Evolutionary conservation across 2,329 filamentous ascomycete species (phyloP).

Genomic region (Aspergillaceae sp.): DNA sequence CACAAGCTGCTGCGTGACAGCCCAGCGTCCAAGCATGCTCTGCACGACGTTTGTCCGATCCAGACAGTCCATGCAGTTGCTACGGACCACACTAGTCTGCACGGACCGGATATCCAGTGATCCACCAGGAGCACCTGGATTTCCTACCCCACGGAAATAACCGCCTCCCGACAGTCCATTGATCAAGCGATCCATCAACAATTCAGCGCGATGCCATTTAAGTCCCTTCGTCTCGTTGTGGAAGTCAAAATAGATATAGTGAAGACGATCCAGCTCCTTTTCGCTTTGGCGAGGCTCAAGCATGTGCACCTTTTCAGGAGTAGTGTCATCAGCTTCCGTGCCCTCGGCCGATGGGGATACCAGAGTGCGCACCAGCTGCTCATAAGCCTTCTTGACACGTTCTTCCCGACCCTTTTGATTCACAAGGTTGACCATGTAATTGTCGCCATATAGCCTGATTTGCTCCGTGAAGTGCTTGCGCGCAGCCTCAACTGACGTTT

Average conservation of each 20-base stretch:
- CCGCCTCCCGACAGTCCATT: constrained; percentile 68
- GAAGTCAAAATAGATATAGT: constrained; percentile 98
- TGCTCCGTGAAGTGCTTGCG: constrained; percentile 88
- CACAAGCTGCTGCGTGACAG: constrained; percentile 77
- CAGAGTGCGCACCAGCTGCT: constrained; percentile 73
- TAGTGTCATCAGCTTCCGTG: constrained; percentile 55
- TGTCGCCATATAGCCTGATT: constrained; percentile 86
- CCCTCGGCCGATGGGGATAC: constrained; percentile 60
- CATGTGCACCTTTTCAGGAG: constrained; percentile 70
- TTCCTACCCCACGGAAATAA: constrained; percentile 89
- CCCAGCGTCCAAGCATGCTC: constrained; percentile 88
- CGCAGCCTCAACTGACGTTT: constrained; percentile 69
- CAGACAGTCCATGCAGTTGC: constrained; percentile 98
- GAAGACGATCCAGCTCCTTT: constrained; percentile 69
- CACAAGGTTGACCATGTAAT: constrained; percentile 93
- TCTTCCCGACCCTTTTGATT: constrained; percentile 92
- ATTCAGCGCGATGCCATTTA: constrained; percentile 81
- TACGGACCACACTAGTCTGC: constrained; percentile 86
- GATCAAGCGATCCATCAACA: constrained; percentile 73
- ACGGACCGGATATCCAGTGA: constrained; percentile 69
- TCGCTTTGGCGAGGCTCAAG: constrained; percentile 56
- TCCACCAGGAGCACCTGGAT: constrained; percentile 61
- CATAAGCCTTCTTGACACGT: constrained; percentile 84
- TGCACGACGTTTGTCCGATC: constrained; percentile 97
- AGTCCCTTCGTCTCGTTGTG: constrained; percentile 95